Conservation (phyloP, 2,329 filamentous ascomycete species). For the Colletotrichum musicola region DNA sequence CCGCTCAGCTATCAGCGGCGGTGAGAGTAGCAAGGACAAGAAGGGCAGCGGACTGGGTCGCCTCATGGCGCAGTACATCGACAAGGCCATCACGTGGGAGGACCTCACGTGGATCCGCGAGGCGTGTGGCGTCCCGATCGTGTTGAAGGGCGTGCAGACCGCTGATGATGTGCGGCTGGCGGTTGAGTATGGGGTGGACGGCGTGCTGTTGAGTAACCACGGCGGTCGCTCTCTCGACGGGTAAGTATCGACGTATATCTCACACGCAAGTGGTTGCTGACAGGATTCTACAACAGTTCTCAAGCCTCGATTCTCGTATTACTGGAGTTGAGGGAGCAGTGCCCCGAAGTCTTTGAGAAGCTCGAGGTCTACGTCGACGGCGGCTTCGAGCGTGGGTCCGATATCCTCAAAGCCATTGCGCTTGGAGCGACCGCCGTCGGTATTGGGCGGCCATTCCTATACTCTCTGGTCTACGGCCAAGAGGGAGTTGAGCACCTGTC, state of each 20-base stretch:
- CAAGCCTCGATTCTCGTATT: conserved; percentile 38
- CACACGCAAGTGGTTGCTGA: conserved; percentile 62
- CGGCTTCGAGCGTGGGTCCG: conserved; percentile 73
- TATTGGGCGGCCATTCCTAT: conserved; percentile 76
- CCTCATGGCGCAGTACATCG: conserved; percentile 66
- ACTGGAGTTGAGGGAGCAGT: conserved; percentile 63
- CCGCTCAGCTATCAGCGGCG: conserved; percentile 55
- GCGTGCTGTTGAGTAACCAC: conserved; percentile 78
- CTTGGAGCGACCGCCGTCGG: conserved; percentile 74
- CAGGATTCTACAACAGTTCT: conserved; percentile 57
- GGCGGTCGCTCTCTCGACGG: conserved; percentile 70
- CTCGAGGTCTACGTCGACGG: conserved; percentile 72
- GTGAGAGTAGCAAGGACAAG: conserved; percentile 61
- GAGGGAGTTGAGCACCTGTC: conserved; percentile 62
- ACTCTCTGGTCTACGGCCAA: conserved; percentile 53
- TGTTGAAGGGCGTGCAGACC: conserved; percentile 78
- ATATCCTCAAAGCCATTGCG: conserved; percentile 79
- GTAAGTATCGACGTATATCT: conserved; percentile 49
- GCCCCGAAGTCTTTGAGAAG: conserved; percentile 37
- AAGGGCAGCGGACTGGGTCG: conserved; percentile 62
- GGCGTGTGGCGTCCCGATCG: conserved; percentile 66
- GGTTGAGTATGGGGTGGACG: conserved; percentile 71
- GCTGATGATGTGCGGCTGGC: conserved; percentile 71
- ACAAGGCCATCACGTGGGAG: conserved; percentile 70
- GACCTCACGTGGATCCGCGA: conserved; percentile 72